phyloP scores from a whole-genome alignment of 306 rosid genomes.

The Lotus japonicus region DNA sequence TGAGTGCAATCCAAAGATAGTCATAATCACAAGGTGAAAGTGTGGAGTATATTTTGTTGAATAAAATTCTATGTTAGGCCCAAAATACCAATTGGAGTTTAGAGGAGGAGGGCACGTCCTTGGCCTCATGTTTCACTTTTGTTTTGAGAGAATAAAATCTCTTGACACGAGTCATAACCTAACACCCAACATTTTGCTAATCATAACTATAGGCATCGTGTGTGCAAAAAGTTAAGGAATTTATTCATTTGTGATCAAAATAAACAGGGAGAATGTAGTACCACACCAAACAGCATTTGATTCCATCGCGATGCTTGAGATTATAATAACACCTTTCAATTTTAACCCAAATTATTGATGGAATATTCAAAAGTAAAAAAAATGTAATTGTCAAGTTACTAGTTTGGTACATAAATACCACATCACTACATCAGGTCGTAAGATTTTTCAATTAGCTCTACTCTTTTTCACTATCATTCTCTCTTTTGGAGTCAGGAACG shows the following conservation, averaged over 20 bases:
- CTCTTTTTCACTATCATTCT: background rate
- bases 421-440: background rate
- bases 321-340: background rate
- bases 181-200: too few species aligned
- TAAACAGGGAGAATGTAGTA: background rate
- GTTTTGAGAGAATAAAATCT: too few species aligned
- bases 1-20: too few species aligned
- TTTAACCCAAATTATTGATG: background rate
- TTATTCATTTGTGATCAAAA: constrained; percentile 20
- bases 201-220: too few species aligned
- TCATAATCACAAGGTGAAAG: too few species aligned
- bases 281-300: constrained; percentile 18
- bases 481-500: background rate
- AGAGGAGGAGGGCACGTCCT: too few species aligned
- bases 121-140: too few species aligned
- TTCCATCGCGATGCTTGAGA: background rate
- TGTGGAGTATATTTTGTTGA: too few species aligned
- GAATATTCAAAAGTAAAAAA: background rate
- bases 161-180: too few species aligned
- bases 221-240: background rate
- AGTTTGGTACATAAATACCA: background rate
- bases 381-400: background rate
- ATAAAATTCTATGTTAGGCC: too few species aligned
- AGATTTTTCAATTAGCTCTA: background rate
- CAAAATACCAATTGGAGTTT: too few species aligned